Evolutionary conservation across 352 stramenopile genomes (phyloP).

Genomic region (Phytophthora cajani): DNA sequence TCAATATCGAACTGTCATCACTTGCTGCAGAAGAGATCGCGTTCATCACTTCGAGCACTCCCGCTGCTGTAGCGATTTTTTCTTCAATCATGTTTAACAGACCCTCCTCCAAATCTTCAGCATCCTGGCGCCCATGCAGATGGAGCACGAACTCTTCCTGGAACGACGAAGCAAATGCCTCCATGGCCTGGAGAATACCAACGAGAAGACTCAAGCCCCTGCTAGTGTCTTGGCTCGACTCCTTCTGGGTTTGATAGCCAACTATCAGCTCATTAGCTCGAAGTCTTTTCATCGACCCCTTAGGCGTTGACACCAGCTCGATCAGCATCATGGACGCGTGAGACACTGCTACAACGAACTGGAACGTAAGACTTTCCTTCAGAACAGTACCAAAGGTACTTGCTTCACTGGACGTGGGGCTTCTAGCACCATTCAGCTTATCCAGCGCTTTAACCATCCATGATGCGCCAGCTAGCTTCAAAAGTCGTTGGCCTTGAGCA

Average conservation of each 20-base stretch:
- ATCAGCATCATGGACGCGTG: constrained; percentile 39
- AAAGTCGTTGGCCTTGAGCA: constrained; percentile 54
- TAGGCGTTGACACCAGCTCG: constrained; percentile 53
- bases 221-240: constrained; percentile 6
- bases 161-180: constrained; percentile 29
- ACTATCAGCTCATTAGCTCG: constrained; percentile 36
- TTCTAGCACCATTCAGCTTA: constrained; percentile 2
- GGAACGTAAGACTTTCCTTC: constrained; percentile 7
- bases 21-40: constrained; percentile 3
- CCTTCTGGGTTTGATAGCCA: constrained; percentile 2
- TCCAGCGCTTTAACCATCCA: constrained; percentile 51
- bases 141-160: constrained; percentile 48
- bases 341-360: constrained; percentile 26
- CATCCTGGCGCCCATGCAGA: constrained; percentile 26
- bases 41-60: constrained; percentile 9
- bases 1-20: constrained; percentile 1
- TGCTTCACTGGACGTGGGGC: not conserved
- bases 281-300: constrained; percentile 61
- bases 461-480: constrained; percentile 56
- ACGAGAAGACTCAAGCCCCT: constrained; percentile 26
- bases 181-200: constrained; percentile 35
- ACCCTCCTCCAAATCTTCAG: not conserved
- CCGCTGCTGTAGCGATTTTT: constrained; percentile 7
- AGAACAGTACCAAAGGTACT: not conserved
- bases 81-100: constrained; percentile 20